Evolutionary conservation across 176 grass and related monocot species (phyloP).

Genomic region (Bromus sterilis): DNA sequence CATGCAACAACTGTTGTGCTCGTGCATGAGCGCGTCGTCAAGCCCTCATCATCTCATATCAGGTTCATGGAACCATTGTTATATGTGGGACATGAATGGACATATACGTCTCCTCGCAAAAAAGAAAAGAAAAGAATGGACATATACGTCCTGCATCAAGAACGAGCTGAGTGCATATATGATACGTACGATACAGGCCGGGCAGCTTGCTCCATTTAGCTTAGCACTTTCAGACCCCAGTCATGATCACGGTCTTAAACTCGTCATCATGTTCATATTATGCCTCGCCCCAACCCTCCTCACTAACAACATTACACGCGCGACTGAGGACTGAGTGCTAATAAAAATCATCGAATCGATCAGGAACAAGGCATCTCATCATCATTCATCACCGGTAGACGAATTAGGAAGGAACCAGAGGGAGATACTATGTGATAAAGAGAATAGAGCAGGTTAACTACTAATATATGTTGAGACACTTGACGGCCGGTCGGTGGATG

Average conservation of each 20-base stretch:
- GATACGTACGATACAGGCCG: background rate
- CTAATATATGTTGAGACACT: background rate
- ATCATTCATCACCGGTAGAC: background rate
- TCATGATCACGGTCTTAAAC: slow-evolving; percentile 8
- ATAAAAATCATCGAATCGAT: background rate
- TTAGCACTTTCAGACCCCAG: slow-evolving; percentile 13
- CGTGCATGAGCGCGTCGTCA: background rate
- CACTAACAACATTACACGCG: slow-evolving; percentile 17
- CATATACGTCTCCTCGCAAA: too few species aligned
- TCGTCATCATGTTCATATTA: background rate
- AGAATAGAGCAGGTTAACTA: background rate
- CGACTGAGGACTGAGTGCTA: background rate
- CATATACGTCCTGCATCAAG: background rate
- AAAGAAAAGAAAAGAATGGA: too few species aligned
- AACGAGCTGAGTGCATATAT: background rate
- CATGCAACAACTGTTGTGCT: background rate
- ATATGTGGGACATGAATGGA: background rate
- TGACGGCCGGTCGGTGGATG: background rate
- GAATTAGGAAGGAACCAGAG: background rate
- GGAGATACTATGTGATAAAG: background rate
- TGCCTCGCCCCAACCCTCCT: background rate
- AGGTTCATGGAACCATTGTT: background rate
- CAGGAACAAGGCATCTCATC: background rate
- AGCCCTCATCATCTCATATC: background rate
- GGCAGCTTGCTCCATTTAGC: background rate